These are phyloP conservation scores for Hanseniaspora opuntiae DNA, from an alignment of 805 yeast genomes.

Conservation along the genomic window DNA sequence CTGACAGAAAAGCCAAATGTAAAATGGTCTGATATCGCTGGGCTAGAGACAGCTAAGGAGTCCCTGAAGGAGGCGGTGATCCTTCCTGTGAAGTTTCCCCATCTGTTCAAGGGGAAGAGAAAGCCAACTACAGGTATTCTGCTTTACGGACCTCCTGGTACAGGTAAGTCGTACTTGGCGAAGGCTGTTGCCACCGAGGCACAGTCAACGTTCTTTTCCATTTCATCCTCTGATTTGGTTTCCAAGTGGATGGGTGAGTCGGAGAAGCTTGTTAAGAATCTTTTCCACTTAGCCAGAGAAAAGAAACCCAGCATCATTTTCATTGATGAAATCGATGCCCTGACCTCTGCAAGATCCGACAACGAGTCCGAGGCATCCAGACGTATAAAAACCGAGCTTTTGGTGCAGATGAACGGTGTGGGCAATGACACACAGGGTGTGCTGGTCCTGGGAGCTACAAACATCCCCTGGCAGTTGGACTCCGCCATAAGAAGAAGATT, in stretches of 20 bases:
- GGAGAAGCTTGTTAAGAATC: slow-evolving; percentile 86
- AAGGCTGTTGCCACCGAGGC: slow-evolving; percentile 99
- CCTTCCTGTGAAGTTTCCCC: slow-evolving; percentile 91
- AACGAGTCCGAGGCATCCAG: slow-evolving; percentile 94
- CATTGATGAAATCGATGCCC: slow-evolving; percentile 94
- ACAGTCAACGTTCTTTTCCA: slow-evolving; percentile 89
- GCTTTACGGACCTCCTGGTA: slow-evolving; percentile 88
- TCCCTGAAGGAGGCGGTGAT: slow-evolving; percentile 95
- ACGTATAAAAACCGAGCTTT: slow-evolving; percentile 85
- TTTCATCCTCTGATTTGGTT: slow-evolving; percentile 89
- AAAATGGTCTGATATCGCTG: slow-evolving; percentile 91
- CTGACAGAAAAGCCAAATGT: slow-evolving; percentile 85
- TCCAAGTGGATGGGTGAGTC: slow-evolving; percentile 99
- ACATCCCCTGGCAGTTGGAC: slow-evolving; percentile 97
- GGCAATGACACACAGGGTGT: slow-evolving; percentile 92
- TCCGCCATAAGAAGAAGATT: slow-evolving; percentile 95
- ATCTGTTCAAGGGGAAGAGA: slow-evolving; percentile 83
- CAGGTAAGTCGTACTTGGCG: slow-evolving; percentile 93
- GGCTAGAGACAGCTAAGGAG: slow-evolving; percentile 87
- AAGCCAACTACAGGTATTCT: slow-evolving; percentile 85
- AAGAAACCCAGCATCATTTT: slow-evolving; percentile 90
- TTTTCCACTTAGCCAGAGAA: slow-evolving; percentile 92
- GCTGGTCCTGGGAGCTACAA: slow-evolving; percentile 89
- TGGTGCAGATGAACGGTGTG: slow-evolving; percentile 98
- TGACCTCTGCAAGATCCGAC: slow-evolving; percentile 96